Conservation (phyloP, 2,329 filamentous ascomycete species). For the Ceratocystis papillata region DNA sequence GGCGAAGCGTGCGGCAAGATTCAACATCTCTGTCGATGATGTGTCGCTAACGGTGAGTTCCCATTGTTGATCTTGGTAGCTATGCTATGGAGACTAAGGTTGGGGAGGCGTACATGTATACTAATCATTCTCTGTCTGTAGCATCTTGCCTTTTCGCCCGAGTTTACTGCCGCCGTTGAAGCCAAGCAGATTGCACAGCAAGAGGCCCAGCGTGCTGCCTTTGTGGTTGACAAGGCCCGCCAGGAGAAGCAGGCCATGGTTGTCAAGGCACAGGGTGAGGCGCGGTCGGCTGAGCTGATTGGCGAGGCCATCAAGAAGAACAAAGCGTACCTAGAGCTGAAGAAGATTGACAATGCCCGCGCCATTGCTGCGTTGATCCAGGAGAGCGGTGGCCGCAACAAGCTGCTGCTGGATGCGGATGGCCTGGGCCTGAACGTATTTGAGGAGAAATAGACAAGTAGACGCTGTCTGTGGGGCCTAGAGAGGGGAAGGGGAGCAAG, state of each 20-base stretch:
- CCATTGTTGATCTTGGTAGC: background rate
- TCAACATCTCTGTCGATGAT: slow-evolving; percentile 96
- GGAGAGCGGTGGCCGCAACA: slow-evolving; percentile 78
- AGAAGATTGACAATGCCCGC: slow-evolving; percentile 94
- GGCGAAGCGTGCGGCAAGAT: slow-evolving; percentile 77
- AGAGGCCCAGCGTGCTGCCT: slow-evolving; percentile 92
- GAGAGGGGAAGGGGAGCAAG: background rate
- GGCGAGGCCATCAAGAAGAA: slow-evolving; percentile 99
- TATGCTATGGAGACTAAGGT: too few relatives aligned
- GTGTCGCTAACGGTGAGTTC: slow-evolving; percentile 78
- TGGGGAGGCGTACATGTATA: background rate
- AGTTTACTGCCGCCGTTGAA: slow-evolving; percentile 63
- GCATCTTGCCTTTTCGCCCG: slow-evolving; percentile 63
- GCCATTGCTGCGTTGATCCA: slow-evolving; percentile 80
- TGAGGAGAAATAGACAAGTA: slow-evolving; percentile 31
- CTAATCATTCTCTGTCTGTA: slow-evolving; percentile 29
- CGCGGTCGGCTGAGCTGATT: slow-evolving; percentile 91
- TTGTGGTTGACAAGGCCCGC: slow-evolving; percentile 95
- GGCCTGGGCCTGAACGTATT: slow-evolving; percentile 85
- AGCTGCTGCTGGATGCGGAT: slow-evolving; percentile 82
- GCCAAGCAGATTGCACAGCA: slow-evolving; percentile 71
- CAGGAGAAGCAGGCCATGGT: slow-evolving; percentile 99
- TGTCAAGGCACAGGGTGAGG: slow-evolving; percentile 97
- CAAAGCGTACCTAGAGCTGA: slow-evolving; percentile 89
- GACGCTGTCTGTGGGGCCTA: background rate